A percentile compares a stretch with the other conserved stretches of the same genome.
phyloP scores from a whole-genome alignment of 2,329 filamentous ascomycete species.

The Aspergillus ochraceus region DNA sequence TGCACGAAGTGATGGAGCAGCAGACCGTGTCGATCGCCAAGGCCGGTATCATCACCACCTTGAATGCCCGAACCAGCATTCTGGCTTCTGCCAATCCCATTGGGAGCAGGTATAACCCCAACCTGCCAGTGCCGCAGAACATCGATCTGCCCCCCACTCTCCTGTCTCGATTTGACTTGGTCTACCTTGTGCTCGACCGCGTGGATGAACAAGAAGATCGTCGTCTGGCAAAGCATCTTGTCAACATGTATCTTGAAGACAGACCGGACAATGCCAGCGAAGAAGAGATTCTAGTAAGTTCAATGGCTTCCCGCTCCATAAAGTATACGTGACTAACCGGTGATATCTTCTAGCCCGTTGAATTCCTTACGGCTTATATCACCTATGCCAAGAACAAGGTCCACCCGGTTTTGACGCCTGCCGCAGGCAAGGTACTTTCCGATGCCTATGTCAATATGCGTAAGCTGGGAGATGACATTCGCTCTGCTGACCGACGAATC shows the following conservation, averaged over 20 bases:
- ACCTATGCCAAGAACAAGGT: conserved; percentile 88
- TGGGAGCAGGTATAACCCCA: conserved; percentile 95
- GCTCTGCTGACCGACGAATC: conserved; percentile 89
- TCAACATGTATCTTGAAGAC: conserved; percentile 97
- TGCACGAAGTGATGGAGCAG: conserved; percentile 81
- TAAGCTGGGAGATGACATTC: conserved; percentile 83
- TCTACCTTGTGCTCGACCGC: conserved; percentile 93
- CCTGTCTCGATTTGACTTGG: conserved; percentile 91
- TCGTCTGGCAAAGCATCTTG: conserved; percentile 83
- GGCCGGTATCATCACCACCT: conserved; percentile 77
- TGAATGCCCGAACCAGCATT: conserved; percentile 94
- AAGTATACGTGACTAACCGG: conserved; percentile 9
- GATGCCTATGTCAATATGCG: conserved; percentile 93
- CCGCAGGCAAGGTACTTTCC: conserved; percentile 80
- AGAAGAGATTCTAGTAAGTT: conserved; percentile 76
- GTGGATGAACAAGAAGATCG: conserved; percentile 89
- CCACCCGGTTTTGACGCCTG: conserved; percentile 76
- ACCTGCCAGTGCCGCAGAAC: conserved; percentile 93
- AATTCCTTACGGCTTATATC: conserved; percentile 95
- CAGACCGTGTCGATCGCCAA: conserved; percentile 78
- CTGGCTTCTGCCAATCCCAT: conserved; percentile 97
- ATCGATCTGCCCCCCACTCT: conserved; percentile 95
- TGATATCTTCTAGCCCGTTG: conserved; percentile 65
- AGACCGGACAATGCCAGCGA: conserved; percentile 77
- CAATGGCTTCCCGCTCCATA: background rate